A percentile compares a stretch with the other conserved stretches of the same genome.
Evolutionary conservation across 306 rosid species (phyloP).

Genomic region (Rosa rugosa): DNA sequence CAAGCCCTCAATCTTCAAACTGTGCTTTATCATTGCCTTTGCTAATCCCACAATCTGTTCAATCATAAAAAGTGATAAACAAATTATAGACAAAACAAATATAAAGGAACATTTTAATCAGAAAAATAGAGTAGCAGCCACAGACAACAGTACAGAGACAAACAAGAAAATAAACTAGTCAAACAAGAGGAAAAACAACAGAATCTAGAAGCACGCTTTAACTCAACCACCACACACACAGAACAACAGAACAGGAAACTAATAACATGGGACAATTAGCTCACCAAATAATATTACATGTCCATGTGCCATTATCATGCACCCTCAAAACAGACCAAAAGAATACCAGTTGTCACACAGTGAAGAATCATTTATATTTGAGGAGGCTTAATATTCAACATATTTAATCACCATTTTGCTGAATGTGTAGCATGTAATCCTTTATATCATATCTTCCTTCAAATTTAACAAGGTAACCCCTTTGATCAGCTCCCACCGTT

Average conservation of each 20-base stretch:
- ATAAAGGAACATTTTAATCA: not conserved
- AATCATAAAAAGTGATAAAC: constrained; percentile 12
- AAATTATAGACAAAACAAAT: not conserved
- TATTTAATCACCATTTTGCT: not conserved
- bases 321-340: not conserved
- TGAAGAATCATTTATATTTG: not conserved
- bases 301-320: not conserved
- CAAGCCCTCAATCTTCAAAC: constrained; percentile 75
- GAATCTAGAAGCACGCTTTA: not conserved
- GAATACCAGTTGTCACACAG: not conserved
- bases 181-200: not conserved
- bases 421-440: not conserved
- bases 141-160: not conserved
- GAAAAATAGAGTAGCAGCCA: not conserved
- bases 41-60: constrained; percentile 87
- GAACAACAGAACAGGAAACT: not conserved
- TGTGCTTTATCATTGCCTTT: constrained; percentile 73
- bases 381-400: not conserved
- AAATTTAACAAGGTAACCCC: too few species aligned
- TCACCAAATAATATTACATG: not conserved
- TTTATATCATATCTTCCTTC: not conserved
- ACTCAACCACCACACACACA: not conserved
- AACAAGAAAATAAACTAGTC: not conserved
- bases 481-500: too few species aligned
- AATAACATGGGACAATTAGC: not conserved